Base-by-base conservation (phyloP, 148 eudicot genomes). In the Pharnaceum exiguum region DNA sequence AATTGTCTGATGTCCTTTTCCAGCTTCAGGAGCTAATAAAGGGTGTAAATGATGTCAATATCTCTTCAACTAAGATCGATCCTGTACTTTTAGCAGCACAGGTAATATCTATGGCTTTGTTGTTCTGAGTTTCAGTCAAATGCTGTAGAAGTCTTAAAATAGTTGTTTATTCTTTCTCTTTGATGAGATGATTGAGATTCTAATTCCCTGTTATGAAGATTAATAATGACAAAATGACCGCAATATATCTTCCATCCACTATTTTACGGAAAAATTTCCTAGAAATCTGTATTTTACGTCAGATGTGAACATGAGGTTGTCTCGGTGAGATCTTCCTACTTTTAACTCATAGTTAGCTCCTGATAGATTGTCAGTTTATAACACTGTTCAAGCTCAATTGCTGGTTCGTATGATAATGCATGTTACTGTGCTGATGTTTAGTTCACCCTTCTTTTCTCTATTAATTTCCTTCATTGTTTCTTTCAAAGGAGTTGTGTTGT, bases 31-130 rank as follows among this genome's bases (percentile, higher is more conserved):
- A 80, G 31, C 69, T 82, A 47, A 66, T 77, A 42, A 72, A 70
- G 37, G 84, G 89, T 60, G 80, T 87, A 51, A 75, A 78, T 71
- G 95, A 80, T 40, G 63, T 78, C 59, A 93, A 87, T 50, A 50
- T 81, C 55, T 75, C 85, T 50, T 76, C 89, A 33, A 75, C 75
- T 30, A 89, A 74, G 56, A 70, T 74, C 63, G 95, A 90, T 69
- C 79, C 79, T 28, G 80, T 77, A 23, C 71, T 73, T 51, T 84
- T 86, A 66, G 87, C 89, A 23, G 83, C 95, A 71, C 97, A 90
- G 95, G 97, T 90, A 72, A 53, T 36, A 42, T 48, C 33, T 30
- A 26, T 40, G 39, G 31, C 55, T 27, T 45, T 47, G 25, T 31
- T 36, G 15, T 42, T 25, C 15, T 50, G 33, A 51, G 50, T 3